Percentiles rank a stretch among this genome's conserved stretches.
Conservation (phyloP, 2,329 filamentous ascomycete genomes). For the Arachnopeziza araneosa region DNA sequence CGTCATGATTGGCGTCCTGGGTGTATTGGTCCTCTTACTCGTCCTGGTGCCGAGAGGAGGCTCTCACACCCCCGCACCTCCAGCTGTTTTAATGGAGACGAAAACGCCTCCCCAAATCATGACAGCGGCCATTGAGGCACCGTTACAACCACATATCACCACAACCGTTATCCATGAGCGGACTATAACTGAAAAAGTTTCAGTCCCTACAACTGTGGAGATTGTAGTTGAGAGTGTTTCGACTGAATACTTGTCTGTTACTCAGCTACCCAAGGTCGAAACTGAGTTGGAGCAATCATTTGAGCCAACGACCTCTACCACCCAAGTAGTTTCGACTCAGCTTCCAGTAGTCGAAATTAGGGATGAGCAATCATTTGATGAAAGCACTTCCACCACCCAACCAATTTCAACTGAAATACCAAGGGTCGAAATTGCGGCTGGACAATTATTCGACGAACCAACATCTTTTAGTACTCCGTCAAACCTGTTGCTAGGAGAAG, state of each 20-base stretch:
- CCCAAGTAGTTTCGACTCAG: background rate
- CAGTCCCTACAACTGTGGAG: background rate
- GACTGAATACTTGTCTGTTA: background rate
- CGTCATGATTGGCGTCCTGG: slow-evolving; percentile 49
- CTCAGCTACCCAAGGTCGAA: background rate
- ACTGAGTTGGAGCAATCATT: background rate
- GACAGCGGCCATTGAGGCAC: background rate
- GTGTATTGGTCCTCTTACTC: slow-evolving; percentile 48
- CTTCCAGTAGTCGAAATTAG: too few relatives aligned
- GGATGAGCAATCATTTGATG: too few relatives aligned
- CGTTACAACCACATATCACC: background rate
- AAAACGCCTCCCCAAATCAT: background rate
- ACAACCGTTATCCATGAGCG: background rate
- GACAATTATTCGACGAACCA: too few relatives aligned
- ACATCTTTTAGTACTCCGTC: too few relatives aligned
- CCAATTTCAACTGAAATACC: too few relatives aligned
- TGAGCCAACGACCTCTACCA: background rate
- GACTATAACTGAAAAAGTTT: background rate
- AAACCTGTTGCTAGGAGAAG: too few relatives aligned
- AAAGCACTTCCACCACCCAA: too few relatives aligned
- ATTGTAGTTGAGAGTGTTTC: background rate
- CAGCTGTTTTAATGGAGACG: background rate
- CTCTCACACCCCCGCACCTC: background rate
- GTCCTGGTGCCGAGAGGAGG: slow-evolving; percentile 30
- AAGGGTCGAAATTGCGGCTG: too few relatives aligned